phyloP scores from a whole-genome alignment of 139 green algal genomes.

The Closterium sp. region DNA sequence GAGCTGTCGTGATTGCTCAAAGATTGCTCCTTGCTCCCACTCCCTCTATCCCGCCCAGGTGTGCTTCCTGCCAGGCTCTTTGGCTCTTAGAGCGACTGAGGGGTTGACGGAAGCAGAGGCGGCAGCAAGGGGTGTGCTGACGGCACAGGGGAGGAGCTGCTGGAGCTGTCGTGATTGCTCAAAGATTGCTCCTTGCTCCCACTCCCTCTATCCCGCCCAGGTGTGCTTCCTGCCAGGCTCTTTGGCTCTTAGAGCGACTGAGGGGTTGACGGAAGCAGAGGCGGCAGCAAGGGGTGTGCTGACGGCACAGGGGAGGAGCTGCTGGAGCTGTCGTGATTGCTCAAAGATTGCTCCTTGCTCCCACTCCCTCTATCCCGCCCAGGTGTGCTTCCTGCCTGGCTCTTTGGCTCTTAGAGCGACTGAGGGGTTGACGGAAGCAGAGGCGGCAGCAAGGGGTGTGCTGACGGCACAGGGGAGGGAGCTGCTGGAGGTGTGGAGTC shows the following conservation, averaged over 20 bases:
- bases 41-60: slow-evolving; percentile 6
- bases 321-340: not conserved
- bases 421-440: not conserved
- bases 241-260: slow-evolving; percentile 58
- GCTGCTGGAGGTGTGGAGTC: not conserved
- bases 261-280: slow-evolving; percentile 7
- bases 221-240: slow-evolving; percentile 71
- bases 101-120: slow-evolving; percentile 9
- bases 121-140: slow-evolving; percentile 5
- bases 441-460: slow-evolving; percentile 4
- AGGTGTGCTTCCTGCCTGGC: slow-evolving; percentile 69
- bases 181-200: no score
- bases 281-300: slow-evolving; percentile 2
- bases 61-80: slow-evolving; percentile 71
- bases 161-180: no score
- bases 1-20: no score
- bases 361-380: not conserved
- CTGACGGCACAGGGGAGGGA: not conserved
- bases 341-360: not conserved
- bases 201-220: not conserved
- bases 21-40: no score
- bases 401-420: slow-evolving; percentile 63
- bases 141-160: not conserved
- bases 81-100: slow-evolving; percentile 57
- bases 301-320: not conserved